These are phyloP conservation scores for Helminthosporium solani DNA, from an alignment of 2,329 filamentous ascomycete species.

Conservation along the genomic window DNA sequence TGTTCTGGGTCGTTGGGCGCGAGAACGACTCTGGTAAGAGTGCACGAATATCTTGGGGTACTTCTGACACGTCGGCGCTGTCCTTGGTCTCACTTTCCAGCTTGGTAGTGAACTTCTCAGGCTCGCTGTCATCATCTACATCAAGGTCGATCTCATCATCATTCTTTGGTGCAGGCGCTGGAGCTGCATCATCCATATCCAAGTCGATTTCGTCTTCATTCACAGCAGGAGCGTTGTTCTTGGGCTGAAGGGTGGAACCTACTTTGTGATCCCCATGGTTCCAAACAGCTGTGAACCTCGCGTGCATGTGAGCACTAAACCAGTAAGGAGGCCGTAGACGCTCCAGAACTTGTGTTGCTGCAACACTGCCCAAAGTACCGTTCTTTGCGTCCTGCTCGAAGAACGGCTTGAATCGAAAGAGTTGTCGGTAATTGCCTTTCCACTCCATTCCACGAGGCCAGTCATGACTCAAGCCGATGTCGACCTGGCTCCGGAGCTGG, in stretches of 20 bases:
- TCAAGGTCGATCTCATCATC: slow-evolving; percentile 45
- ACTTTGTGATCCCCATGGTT: slow-evolving; percentile 47
- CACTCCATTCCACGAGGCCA: slow-evolving; percentile 87
- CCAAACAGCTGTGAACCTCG: slow-evolving; percentile 73
- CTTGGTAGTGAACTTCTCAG: slow-evolving; percentile 9
- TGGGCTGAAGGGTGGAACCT: slow-evolving; percentile 15
- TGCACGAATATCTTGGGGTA: slow-evolving; percentile 66
- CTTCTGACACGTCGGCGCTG: slow-evolving; percentile 26
- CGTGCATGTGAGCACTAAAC: slow-evolving; percentile 89
- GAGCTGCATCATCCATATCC: slow-evolving; percentile 57
- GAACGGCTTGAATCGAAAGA: slow-evolving; percentile 73
- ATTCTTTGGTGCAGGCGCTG: slow-evolving; percentile 24
- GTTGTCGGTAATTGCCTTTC: slow-evolving; percentile 65
- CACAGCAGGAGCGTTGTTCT: slow-evolving; percentile 19
- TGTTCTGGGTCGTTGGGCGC: slow-evolving; percentile 9
- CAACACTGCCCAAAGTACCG: slow-evolving; percentile 75
- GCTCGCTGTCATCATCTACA: slow-evolving; percentile 38
- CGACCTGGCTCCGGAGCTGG: slow-evolving; percentile 80
- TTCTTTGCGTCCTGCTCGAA: slow-evolving; percentile 75
- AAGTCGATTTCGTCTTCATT: slow-evolving; percentile 48
- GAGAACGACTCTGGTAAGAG: slow-evolving; percentile 77
- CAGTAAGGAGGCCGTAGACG: slow-evolving; percentile 79
- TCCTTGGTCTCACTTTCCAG: not conserved
- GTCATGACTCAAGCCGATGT: slow-evolving; percentile 90
- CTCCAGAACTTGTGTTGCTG: slow-evolving; percentile 78